Percentiles rank a stretch among this genome's conserved stretches.
Evolutionary conservation across 1,284 basidiomycete species (phyloP).

Genomic region (Meira miltonrushii): DNA sequence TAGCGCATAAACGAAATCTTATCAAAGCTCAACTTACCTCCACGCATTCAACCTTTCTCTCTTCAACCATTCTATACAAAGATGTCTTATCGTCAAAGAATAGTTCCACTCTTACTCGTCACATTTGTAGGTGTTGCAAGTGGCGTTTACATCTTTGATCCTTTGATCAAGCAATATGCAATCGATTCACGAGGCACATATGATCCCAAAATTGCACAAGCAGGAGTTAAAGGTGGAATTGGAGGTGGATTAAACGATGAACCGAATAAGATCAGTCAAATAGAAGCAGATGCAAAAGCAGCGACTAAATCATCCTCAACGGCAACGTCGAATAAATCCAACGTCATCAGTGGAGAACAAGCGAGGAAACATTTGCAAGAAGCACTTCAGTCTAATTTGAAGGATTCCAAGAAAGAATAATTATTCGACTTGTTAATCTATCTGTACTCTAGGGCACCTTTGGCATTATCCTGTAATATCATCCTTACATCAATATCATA

Average conservation of each 20-base stretch:
- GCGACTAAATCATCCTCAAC: too few species aligned
- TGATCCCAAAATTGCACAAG: slow-evolving; percentile 60
- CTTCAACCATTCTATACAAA: not conserved
- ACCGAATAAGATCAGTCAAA: slow-evolving; percentile 26
- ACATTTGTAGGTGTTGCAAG: slow-evolving; percentile 3
- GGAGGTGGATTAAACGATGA: slow-evolving; percentile 31
- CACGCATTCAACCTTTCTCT: not conserved
- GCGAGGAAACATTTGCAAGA: too few species aligned
- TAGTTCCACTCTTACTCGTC: not conserved
- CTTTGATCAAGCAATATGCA: slow-evolving; percentile 36
- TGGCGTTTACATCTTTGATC: slow-evolving; percentile 16
- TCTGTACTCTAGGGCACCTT: too few species aligned
- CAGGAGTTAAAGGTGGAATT: slow-evolving; percentile 29
- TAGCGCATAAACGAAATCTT: too few species aligned
- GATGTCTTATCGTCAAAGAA: slow-evolving; percentile 2
- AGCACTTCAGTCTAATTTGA: too few species aligned
- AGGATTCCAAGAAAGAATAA: too few species aligned
- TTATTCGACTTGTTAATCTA: too few species aligned
- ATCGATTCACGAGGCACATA: slow-evolving; percentile 55
- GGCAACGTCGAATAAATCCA: too few species aligned
- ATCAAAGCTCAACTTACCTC: too few species aligned
- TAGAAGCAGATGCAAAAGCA: slow-evolving; percentile 18
- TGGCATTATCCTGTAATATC: too few species aligned
- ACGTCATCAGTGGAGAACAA: too few species aligned
- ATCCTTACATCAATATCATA: too few species aligned